These are phyloP conservation scores for Plantago coronopus DNA, from an alignment of 305 asterid genomes.

Conservation along the genomic window DNA sequence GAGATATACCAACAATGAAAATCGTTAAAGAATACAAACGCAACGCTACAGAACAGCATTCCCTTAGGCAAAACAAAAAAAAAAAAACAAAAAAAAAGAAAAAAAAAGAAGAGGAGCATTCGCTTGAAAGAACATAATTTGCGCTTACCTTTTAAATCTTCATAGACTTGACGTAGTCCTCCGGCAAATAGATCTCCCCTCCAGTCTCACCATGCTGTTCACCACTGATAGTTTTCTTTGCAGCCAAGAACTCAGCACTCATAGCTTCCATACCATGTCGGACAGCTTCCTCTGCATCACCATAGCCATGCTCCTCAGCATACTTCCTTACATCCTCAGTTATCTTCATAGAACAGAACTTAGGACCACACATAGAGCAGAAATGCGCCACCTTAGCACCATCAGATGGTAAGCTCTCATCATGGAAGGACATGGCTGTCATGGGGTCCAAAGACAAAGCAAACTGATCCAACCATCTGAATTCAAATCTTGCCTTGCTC, in stretches of 20 bases:
- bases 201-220: conserved; percentile 95
- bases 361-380: conserved; percentile 98
- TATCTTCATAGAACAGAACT: conserved; percentile 94
- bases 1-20: conserved; percentile 3
- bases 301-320: conserved; percentile 94
- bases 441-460: conserved; percentile 86
- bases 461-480: conserved; percentile 97
- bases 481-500: conserved; percentile 95
- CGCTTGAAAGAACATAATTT: conserved; percentile 6
- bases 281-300: conserved; percentile 83
- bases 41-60: neutral
- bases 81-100: neutral
- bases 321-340: conserved; percentile 89
- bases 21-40: neutral
- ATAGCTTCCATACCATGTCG: conserved; percentile 83
- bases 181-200: conserved; percentile 91
- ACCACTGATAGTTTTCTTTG: conserved; percentile 81
- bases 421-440: conserved; percentile 92
- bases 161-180: conserved; percentile 52
- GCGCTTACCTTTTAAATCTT: conserved; percentile 49
- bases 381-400: conserved; percentile 97
- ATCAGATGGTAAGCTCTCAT: conserved; percentile 85
- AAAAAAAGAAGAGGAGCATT: too few relatives aligned
- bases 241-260: conserved; percentile 86
- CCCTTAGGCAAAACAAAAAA: neutral